A percentile compares a stretch with the other conserved stretches of the same genome.
Evolutionary conservation across 2,329 filamentous ascomycete species (phyloP).

Genomic region (Zymoseptoria ardabiliae): DNA sequence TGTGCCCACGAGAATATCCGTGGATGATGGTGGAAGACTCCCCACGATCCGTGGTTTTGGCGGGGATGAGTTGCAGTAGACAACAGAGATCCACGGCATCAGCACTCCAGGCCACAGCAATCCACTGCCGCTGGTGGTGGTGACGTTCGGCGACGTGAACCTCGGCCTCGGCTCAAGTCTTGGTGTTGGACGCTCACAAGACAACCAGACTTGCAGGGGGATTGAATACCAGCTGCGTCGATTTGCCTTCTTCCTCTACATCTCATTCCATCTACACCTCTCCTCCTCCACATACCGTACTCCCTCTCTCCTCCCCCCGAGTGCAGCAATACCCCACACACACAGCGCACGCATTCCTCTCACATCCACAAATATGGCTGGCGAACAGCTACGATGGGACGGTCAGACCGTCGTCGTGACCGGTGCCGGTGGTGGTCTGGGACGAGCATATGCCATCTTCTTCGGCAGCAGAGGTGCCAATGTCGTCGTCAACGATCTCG

Average conservation of each 20-base stretch:
- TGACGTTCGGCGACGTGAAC: background rate
- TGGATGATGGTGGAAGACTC: background rate
- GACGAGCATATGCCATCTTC: conserved; percentile 78
- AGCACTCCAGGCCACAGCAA: background rate
- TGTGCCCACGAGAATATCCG: too few species aligned
- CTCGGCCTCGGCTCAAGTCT: background rate
- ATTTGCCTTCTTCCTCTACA: conserved; percentile 1
- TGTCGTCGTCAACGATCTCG: conserved; percentile 94
- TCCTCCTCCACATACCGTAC: background rate
- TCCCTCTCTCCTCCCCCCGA: background rate
- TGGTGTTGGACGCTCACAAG: background rate
- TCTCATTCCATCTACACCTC: conserved; percentile 5
- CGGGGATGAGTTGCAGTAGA: background rate
- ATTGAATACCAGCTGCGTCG: background rate
- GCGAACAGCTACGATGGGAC: conserved; percentile 69
- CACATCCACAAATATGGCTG: conserved; percentile 42
- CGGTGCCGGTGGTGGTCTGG: conserved; percentile 74
- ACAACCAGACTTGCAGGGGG: background rate
- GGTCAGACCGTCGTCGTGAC: conserved; percentile 85
- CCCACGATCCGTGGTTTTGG: background rate
- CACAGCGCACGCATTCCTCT: background rate
- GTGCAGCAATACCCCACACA: background rate
- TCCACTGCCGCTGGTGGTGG: background rate
- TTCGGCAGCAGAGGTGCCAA: conserved; percentile 87
- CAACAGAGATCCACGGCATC: background rate